Conservation (phyloP, 73 alveolate genomes). For the Blepharisma japonicum region DNA sequence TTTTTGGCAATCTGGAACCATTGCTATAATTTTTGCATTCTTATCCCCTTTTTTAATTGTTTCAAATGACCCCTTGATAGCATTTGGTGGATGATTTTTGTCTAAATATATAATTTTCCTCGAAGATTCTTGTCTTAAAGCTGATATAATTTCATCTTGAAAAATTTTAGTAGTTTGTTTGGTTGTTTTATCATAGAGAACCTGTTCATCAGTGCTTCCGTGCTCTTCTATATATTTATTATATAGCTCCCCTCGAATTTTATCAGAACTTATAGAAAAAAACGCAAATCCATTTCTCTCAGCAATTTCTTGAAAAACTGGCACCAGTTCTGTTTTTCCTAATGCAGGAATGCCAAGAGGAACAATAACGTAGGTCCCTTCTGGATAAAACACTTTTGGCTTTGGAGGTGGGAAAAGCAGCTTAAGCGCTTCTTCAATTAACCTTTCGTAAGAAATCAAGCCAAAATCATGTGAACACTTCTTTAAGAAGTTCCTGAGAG, state of each 20-base stretch:
- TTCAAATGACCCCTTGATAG: constrained; percentile 57
- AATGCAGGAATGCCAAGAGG: constrained; percentile 91
- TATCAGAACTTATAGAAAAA: constrained; percentile 45
- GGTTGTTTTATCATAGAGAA: constrained; percentile 70
- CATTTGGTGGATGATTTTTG: constrained; percentile 88
- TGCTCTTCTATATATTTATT: constrained; percentile 57
- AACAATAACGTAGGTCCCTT: constrained; percentile 57
- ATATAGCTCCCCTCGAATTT: constrained; percentile 63
- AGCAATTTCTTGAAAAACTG: constrained; percentile 46
- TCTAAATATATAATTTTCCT: constrained; percentile 68
- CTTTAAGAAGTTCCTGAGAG: constrained; percentile 50
- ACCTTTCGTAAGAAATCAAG: not conserved
- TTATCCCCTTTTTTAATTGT: constrained; percentile 46
- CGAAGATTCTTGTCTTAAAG: constrained; percentile 47
- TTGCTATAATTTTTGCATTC: constrained; percentile 21
- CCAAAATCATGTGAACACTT: not conserved
- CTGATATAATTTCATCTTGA: constrained; percentile 42
- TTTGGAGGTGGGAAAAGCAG: constrained; percentile 16
- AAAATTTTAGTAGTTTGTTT: constrained; percentile 57
- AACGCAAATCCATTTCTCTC: constrained; percentile 42
- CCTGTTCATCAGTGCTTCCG: constrained; percentile 53
- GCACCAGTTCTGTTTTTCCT: constrained; percentile 77
- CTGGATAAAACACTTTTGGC: constrained; percentile 8
- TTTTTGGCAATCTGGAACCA: constrained; percentile 9
- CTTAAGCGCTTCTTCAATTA: constrained; percentile 33